Percentiles rank a stretch among this genome's conserved stretches.
These are phyloP conservation scores for Cubamyces sp. DNA, from an alignment of 768 basidiomycete species.

Conservation along the genomic window DNA sequence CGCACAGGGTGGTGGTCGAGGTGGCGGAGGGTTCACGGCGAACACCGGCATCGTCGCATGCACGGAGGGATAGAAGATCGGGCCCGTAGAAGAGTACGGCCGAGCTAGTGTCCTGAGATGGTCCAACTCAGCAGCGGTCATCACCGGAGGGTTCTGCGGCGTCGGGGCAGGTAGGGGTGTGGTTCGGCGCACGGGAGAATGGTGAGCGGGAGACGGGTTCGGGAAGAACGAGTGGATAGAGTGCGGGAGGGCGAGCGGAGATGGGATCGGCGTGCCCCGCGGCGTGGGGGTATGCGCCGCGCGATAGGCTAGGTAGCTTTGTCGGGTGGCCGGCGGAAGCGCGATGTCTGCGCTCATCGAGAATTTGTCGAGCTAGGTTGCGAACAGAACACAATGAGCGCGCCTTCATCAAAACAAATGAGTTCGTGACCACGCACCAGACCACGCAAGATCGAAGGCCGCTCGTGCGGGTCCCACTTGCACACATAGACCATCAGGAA, in stretches of 20 bases:
- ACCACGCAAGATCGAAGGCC: slow-evolving; percentile 65
- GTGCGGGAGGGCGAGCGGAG: slow-evolving; percentile 17
- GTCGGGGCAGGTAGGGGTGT: slow-evolving; percentile 24
- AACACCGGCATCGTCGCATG: slow-evolving; percentile 2
- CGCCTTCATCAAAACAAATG: neutral
- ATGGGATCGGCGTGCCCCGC: slow-evolving; percentile 21
- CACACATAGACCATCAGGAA: slow-evolving; percentile 80
- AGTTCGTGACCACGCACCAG: slow-evolving; percentile 50
- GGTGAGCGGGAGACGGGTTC: slow-evolving; percentile 23
- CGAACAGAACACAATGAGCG: neutral
- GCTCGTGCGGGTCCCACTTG: slow-evolving; percentile 61
- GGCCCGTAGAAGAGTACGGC: slow-evolving; percentile 22
- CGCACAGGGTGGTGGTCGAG: slow-evolving; percentile 35
- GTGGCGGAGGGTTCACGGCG: slow-evolving; percentile 6
- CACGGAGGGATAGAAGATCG: slow-evolving; percentile 19
- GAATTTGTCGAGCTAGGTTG: slow-evolving; percentile 70
- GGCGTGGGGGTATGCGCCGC: slow-evolving; percentile 40
- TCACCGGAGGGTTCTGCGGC: slow-evolving; percentile 33
- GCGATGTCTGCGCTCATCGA: slow-evolving; percentile 71
- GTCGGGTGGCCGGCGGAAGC: slow-evolving; percentile 37
- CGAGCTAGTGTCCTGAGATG: slow-evolving; percentile 35
- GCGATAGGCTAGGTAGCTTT: slow-evolving; percentile 39
- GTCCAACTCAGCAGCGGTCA: slow-evolving; percentile 35
- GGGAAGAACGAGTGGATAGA: slow-evolving; percentile 29
- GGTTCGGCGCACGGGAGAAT: slow-evolving; percentile 35